Conservation (phyloP, 148 eudicot species). For the Fagopyrum esculentum region DNA sequence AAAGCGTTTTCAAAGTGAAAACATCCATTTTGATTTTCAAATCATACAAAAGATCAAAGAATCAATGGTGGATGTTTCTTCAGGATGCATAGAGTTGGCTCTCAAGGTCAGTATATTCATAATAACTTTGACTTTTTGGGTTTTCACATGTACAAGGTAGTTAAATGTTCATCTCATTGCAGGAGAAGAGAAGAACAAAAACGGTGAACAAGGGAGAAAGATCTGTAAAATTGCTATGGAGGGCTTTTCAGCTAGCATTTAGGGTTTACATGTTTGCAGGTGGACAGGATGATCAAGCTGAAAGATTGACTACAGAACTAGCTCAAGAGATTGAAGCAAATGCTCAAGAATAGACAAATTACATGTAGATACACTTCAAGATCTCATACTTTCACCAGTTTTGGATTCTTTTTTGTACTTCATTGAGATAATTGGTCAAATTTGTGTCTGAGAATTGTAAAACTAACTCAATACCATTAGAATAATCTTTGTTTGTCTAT, state of each 20-base stretch:
- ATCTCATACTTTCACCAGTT: too few species aligned
- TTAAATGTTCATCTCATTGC: background rate
- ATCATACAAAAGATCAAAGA: constrained; percentile 1
- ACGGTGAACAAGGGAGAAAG: background rate
- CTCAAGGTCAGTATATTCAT: background rate
- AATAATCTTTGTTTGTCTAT: too few species aligned
- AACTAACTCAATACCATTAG: too few species aligned
- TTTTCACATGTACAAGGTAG: background rate
- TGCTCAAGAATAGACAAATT: background rate
- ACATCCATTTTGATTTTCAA: constrained; percentile 8
- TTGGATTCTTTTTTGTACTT: too few species aligned
- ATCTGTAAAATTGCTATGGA: background rate
- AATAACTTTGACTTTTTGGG: too few species aligned
- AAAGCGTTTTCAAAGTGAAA: background rate
- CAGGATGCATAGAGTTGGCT: background rate
- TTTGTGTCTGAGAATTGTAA: too few species aligned
- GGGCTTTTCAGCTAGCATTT: constrained; percentile 4
- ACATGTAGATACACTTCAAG: too few species aligned
- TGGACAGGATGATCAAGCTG: constrained; percentile 1
- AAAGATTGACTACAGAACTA: background rate
- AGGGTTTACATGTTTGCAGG: too few species aligned
- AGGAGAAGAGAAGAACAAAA: background rate
- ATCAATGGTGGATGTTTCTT: constrained; percentile 10
- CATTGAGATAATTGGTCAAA: too few species aligned
- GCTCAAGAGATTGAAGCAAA: constrained; percentile 1